Evolutionary conservation across 768 basidiomycete genomes (phyloP).

Genomic region (Calocera cornea): DNA sequence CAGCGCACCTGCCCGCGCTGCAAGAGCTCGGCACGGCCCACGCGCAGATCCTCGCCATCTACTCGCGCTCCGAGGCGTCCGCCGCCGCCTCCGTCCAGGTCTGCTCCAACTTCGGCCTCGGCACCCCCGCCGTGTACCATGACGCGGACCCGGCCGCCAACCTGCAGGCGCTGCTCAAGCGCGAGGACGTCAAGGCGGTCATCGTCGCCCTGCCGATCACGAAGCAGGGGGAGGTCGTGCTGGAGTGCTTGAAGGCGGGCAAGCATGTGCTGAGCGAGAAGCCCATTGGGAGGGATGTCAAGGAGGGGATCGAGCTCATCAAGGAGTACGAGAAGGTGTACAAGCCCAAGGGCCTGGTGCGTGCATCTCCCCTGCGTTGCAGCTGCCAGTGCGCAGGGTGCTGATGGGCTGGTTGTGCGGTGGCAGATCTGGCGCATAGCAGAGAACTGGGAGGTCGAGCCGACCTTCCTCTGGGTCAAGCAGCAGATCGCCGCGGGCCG

Average conservation of each 20-base stretch:
- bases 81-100: conserved; percentile 39
- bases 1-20: conserved; percentile 71
- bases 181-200: conserved; percentile 58
- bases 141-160: conserved; percentile 31
- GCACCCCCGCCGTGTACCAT: conserved; percentile 39
- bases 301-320: conserved; percentile 49
- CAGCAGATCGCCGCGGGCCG: conserved; percentile 32
- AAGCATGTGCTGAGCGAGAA: conserved; percentile 88
- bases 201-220: conserved; percentile 68
- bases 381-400: too few species aligned
- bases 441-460: conserved; percentile 63
- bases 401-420: neutral
- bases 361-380: neutral
- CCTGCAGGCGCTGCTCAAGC: conserved; percentile 50
- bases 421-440: conserved; percentile 56
- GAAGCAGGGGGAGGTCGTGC: conserved; percentile 52
- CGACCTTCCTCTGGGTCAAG: conserved; percentile 29
- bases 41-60: conserved; percentile 48
- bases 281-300: conserved; percentile 62
- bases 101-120: conserved; percentile 28
- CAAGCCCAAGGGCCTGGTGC: conserved; percentile 39
- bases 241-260: conserved; percentile 38
- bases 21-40: conserved; percentile 36
- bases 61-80: conserved; percentile 60
- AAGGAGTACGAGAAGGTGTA: conserved; percentile 49